These are phyloP conservation scores for Schizosaccharomyces cryophilus DNA, from an alignment of 805 yeast species.

Conservation along the genomic window DNA sequence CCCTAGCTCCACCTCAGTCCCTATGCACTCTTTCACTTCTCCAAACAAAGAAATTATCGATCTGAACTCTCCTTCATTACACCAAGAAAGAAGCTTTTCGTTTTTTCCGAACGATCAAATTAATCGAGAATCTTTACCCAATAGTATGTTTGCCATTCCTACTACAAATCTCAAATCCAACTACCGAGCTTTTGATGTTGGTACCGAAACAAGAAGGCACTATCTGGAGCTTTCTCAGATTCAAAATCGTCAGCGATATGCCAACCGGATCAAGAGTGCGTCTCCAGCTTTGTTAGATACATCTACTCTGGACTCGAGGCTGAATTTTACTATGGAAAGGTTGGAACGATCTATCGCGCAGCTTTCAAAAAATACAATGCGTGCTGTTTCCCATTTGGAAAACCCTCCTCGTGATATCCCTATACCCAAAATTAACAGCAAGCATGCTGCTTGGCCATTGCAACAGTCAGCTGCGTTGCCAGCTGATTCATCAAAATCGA, in stretches of 20 bases:
- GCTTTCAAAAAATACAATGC: neutral
- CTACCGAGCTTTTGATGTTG: neutral
- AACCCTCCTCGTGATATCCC: neutral
- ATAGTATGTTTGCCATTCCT: neutral
- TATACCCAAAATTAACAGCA: neutral
- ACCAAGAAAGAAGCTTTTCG: too few species aligned
- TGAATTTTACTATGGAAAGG: neutral
- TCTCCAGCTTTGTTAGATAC: neutral
- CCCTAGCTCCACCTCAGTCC: too few species aligned
- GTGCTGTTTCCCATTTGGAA: neutral
- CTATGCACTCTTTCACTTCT: too few species aligned
- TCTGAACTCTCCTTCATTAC: too few species aligned
- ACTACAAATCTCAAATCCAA: neutral
- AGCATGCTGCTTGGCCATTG: neutral
- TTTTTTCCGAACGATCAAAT: too few species aligned
- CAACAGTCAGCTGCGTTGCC: neutral
- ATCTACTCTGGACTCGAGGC: neutral
- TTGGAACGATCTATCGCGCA: neutral
- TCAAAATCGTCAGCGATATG: neutral
- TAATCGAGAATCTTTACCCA: too few species aligned
- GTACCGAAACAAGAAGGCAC: neutral
- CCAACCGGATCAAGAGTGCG: neutral
- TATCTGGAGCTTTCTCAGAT: neutral
- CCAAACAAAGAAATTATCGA: too few species aligned
- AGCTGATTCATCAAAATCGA: neutral